These are phyloP conservation scores for Clitopilus passeckerianus DNA, from an alignment of 768 basidiomycete species.

Conservation along the genomic window DNA sequence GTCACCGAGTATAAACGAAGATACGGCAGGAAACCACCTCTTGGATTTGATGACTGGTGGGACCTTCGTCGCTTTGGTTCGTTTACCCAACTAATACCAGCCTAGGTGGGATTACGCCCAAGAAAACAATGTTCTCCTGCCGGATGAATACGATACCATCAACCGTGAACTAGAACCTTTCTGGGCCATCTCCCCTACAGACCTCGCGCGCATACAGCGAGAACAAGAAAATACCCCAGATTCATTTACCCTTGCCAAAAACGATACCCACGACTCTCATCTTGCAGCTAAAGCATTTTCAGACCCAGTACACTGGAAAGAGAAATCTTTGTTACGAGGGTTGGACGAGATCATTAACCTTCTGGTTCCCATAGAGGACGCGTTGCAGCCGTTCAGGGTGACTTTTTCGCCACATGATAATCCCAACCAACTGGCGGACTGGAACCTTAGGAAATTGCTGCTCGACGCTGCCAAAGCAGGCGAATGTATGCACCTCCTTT, in stretches of 20 bases:
- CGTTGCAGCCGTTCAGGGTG: slow-evolving; percentile 34
- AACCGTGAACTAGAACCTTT: slow-evolving; percentile 77
- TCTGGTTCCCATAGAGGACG: slow-evolving; percentile 29
- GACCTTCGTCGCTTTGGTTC: slow-evolving; percentile 21
- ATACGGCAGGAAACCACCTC: slow-evolving; percentile 64
- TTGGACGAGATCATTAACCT: slow-evolving; percentile 22
- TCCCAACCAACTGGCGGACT: slow-evolving; percentile 28
- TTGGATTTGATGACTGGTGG: slow-evolving; percentile 78
- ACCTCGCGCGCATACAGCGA: slow-evolving; percentile 29
- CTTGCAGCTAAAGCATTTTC: slow-evolving; percentile 17
- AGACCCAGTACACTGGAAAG: slow-evolving; percentile 15
- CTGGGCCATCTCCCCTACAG: slow-evolving; percentile 56
- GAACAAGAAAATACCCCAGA: slow-evolving; percentile 32
- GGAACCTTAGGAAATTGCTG: slow-evolving; percentile 21
- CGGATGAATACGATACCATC: slow-evolving; percentile 84
- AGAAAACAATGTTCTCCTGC: slow-evolving; percentile 67
- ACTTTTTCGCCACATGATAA: slow-evolving; percentile 35
- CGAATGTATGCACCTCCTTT: slow-evolving; percentile 17
- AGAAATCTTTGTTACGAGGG: slow-evolving; percentile 15
- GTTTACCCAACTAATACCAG: not conserved
- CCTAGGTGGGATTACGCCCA: slow-evolving; percentile 52
- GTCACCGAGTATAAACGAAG: slow-evolving; percentile 63
- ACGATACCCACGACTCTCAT: slow-evolving; percentile 15
- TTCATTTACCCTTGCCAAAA: slow-evolving; percentile 38
- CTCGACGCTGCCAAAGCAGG: slow-evolving; percentile 25